Evolutionary conservation across 2,329 filamentous ascomycete genomes (phyloP), one percentile per base, ranked within the genome.

Genomic region (Daldinia sp.): DNA sequence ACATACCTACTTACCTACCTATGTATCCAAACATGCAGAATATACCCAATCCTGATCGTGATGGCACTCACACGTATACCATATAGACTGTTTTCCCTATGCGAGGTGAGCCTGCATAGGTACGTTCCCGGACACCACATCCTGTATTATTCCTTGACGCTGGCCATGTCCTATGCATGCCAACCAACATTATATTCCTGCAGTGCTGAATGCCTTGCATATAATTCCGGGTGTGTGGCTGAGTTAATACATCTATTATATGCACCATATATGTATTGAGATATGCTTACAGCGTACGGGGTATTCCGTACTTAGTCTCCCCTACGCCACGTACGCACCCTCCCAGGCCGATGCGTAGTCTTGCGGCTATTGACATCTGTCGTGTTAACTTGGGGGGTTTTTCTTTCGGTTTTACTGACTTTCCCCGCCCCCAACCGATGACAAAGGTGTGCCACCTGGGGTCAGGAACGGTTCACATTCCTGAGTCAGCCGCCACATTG

Each of bases 141-240:
- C 29, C 4, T 21, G n/a, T 49, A 34, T n/a, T 43, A 30, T 39
- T 39, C 45, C 15, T 39, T 30, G 45, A 43, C 19, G 23, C 25
- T 35, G 23, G 8, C 11, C 37, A 49, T 57, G 41, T 25, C 56
- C 13, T 25, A 23, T 41, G 5, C 32, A 35, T 35, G n/a, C 13
- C n/a, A 35, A 7, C 32, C 8, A 35, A 15, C n/a, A 35, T 58
- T 35, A 48, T 30, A 47, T 23, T 58, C 25, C 50, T 58, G 45
- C 63, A 54, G 41, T 45, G 32, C 30, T 3, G 15, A 47, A 50
- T 56, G 58, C 49, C 45, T 62, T 62, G 51, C 59, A 60, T 66
- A 35, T 21, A 51, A 52, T 45, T 58, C 53, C 61, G 61, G 48
- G 19, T 45, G 32, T 47, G 6, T 53, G 51, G 35, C 55, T 25